Evolutionary conservation across 371 early-diverging fungal genomes (phyloP).

Genomic region (Circinella umbellata): DNA sequence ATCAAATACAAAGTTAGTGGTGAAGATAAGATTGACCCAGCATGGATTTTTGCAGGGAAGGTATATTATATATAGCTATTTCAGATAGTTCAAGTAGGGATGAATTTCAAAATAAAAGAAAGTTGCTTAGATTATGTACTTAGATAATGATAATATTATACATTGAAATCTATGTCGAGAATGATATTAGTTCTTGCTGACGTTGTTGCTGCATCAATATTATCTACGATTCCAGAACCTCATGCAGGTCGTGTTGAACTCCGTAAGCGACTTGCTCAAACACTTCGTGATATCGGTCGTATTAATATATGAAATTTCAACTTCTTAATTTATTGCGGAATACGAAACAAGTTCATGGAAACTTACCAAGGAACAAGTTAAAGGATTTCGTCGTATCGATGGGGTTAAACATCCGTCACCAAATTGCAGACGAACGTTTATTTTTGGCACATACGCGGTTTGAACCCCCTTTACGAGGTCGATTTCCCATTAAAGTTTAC

Average conservation of each 20-base stretch:
- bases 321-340: conserved; percentile 16
- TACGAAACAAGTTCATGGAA: neutral
- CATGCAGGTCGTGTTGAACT: conserved; percentile 47
- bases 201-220: conserved; percentile 37
- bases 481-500: conserved; percentile 40
- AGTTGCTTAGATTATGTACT: too few species aligned
- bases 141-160: too few species aligned
- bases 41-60: conserved; percentile 50
- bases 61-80: too few species aligned
- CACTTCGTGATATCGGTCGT: conserved; percentile 43
- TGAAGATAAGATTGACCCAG: conserved; percentile 17
- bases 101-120: too few species aligned
- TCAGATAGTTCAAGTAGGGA: too few species aligned
- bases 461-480: conserved; percentile 49
- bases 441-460: conserved; percentile 31
- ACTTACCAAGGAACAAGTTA: conserved; percentile 22
- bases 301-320: conserved; percentile 40
- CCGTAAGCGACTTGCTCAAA: conserved; percentile 44
- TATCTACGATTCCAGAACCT: conserved; percentile 42
- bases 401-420: conserved; percentile 36
- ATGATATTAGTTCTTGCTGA: conserved; percentile 44
- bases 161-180: conserved; percentile 25
- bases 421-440: conserved; percentile 40
- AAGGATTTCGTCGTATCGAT: conserved; percentile 35
- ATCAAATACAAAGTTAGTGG: conserved; percentile 24